A percentile compares a stretch with the other conserved stretches of the same genome.
Conservation (phyloP, 139 green algal genomes). For the Picochlorum costavermella region DNA sequence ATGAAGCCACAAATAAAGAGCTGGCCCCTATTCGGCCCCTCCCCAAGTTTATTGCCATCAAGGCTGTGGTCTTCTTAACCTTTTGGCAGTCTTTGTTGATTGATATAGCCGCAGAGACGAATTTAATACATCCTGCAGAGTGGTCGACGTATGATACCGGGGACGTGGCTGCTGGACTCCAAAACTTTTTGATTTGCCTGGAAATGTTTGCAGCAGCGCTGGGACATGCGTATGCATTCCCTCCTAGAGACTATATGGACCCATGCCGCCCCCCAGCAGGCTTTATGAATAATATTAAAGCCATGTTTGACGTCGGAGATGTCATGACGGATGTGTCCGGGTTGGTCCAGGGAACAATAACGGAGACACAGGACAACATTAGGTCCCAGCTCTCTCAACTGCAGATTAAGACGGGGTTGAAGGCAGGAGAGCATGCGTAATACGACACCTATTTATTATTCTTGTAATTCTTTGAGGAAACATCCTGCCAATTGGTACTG, state of each 20-base stretch:
- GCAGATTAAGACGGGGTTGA: background rate
- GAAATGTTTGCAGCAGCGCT: slow-evolving; percentile 95
- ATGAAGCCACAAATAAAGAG: slow-evolving; percentile 71
- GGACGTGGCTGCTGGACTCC: slow-evolving; percentile 60
- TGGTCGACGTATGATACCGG: slow-evolving; percentile 60
- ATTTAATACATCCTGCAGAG: slow-evolving; percentile 28
- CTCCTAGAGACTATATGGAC: slow-evolving; percentile 70
- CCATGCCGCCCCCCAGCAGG: slow-evolving; percentile 28
- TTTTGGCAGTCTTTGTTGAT: slow-evolving; percentile 82
- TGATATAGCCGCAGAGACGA: slow-evolving; percentile 28
- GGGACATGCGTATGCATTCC: slow-evolving; percentile 85
- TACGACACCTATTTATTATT: background rate
- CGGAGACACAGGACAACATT: slow-evolving; percentile 32
- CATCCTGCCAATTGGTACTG: slow-evolving; percentile 95
- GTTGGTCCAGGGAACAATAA: slow-evolving; percentile 22
- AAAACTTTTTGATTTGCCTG: slow-evolving; percentile 91
- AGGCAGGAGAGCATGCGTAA: background rate
- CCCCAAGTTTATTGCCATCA: slow-evolving; percentile 91
- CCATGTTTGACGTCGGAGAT: slow-evolving; percentile 80
- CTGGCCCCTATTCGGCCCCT: slow-evolving; percentile 83
- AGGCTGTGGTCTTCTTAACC: slow-evolving; percentile 89
- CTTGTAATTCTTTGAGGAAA: slow-evolving; percentile 21
- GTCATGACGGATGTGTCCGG: slow-evolving; percentile 59
- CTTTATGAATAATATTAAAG: slow-evolving; percentile 64
- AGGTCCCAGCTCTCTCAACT: background rate